These are phyloP conservation scores for Leucocoprinus gongylophorus DNA, from an alignment of 1,284 basidiomycete species.

Conservation along the genomic window DNA sequence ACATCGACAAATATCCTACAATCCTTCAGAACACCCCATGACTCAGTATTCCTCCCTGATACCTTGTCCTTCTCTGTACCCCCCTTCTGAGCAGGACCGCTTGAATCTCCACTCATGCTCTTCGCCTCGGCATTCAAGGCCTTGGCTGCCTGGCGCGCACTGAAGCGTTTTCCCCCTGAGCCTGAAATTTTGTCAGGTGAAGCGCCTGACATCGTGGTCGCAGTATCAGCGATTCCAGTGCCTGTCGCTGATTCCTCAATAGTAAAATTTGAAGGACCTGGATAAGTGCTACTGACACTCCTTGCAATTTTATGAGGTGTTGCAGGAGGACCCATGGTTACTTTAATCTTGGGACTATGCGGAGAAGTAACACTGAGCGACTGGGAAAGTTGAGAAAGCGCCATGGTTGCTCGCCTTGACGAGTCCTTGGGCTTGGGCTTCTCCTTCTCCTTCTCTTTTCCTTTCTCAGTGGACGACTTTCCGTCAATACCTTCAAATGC, in stretches of 20 bases:
- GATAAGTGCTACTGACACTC: slow-evolving; percentile 37
- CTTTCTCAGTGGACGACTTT: slow-evolving; percentile 9
- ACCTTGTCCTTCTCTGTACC: slow-evolving; percentile 18
- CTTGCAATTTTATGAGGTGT: slow-evolving; percentile 34
- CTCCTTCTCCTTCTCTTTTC: slow-evolving; percentile 28
- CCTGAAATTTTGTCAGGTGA: slow-evolving; percentile 6
- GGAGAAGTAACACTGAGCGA: slow-evolving; percentile 29
- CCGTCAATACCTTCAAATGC: slow-evolving; percentile 9
- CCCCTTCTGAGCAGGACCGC: slow-evolving; percentile 18
- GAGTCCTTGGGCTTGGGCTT: slow-evolving; percentile 30
- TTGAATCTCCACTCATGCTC: slow-evolving; percentile 8
- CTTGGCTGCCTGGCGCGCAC: slow-evolving; percentile 13
- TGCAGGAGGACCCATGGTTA: slow-evolving; percentile 37
- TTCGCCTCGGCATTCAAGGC: slow-evolving; percentile 11
- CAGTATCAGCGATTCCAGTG: slow-evolving; percentile 4
- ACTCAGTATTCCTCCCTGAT: slow-evolving; percentile 21
- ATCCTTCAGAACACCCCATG: slow-evolving; percentile 53
- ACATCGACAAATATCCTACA: slow-evolving; percentile 90
- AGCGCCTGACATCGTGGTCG: not conserved
- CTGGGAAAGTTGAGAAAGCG: slow-evolving; percentile 50
- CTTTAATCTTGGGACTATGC: slow-evolving; percentile 25
- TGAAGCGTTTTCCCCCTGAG: slow-evolving; percentile 10
- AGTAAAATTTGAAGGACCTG: slow-evolving; percentile 23
- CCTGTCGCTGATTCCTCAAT: slow-evolving; percentile 6
- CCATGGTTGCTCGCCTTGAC: slow-evolving; percentile 51